A percentile compares a stretch with the other conserved stretches of the same genome.
phyloP scores from a whole-genome alignment of 352 stramenopile species.

The Ophiocytium majus region DNA sequence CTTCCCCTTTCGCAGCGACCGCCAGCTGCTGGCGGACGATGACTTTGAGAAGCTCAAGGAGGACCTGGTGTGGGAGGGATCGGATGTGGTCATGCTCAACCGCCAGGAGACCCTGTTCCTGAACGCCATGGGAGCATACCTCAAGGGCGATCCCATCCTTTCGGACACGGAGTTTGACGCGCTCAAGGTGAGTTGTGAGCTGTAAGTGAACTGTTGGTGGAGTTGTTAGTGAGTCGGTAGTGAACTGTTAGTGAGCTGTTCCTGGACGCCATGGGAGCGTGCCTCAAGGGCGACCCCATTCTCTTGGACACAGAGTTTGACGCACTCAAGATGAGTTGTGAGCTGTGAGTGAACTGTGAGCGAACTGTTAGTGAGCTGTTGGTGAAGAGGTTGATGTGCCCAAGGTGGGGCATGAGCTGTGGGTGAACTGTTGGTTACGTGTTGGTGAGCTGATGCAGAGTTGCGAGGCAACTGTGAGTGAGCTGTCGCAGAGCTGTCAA shows the following conservation, averaged over 20 bases:
- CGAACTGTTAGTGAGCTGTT: too few species aligned
- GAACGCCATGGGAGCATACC: slow-evolving; percentile 62
- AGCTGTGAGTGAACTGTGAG: too few species aligned
- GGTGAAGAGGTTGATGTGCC: neutral
- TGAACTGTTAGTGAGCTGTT: too few species aligned
- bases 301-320: slow-evolving; percentile 62
- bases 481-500: too few species aligned
- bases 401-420: neutral
- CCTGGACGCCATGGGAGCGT: slow-evolving; percentile 64
- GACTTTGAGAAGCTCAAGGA: slow-evolving; percentile 78
- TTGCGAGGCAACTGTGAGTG: too few species aligned
- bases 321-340: neutral
- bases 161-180: slow-evolving; percentile 68
- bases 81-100: slow-evolving; percentile 66
- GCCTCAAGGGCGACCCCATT: slow-evolving; percentile 39
- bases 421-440: neutral
- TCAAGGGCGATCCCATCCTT: slow-evolving; percentile 42
- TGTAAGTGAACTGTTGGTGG: too few species aligned
- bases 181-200: slow-evolving; percentile 65
- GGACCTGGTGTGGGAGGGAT: slow-evolving; percentile 72
- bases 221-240: too few species aligned
- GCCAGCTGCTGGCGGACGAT: slow-evolving; percentile 66
- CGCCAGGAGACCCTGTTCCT: slow-evolving; percentile 71
- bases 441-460: too few species aligned
- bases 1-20: slow-evolving; percentile 13